Evolutionary conservation across 2,329 filamentous ascomycete genomes (phyloP).

Genomic region (Fusarium compactum): DNA sequence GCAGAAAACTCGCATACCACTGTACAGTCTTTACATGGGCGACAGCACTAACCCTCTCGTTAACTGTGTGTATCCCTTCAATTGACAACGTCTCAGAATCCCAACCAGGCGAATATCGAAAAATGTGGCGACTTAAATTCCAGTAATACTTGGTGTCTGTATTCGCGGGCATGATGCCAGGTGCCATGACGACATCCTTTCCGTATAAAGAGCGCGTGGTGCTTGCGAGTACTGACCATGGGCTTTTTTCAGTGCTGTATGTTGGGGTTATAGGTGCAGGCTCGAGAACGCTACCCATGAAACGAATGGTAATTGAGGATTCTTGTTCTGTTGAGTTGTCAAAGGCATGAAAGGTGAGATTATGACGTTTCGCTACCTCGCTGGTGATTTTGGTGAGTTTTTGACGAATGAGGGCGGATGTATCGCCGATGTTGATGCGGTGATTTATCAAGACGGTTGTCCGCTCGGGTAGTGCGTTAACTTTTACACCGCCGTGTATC

Average conservation of each 20-base stretch:
- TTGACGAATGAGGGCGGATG: background rate
- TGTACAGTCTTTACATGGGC: background rate
- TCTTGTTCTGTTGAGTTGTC: background rate
- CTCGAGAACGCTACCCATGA: background rate
- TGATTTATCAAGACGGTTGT: background rate
- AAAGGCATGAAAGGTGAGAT: background rate
- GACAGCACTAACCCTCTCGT: background rate
- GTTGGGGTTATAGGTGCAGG: background rate
- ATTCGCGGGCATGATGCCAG: background rate
- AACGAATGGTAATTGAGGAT: background rate
- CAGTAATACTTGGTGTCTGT: background rate
- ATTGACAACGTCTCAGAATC: background rate
- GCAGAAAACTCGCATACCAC: background rate
- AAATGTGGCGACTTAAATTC: background rate
- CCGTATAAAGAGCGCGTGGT: background rate
- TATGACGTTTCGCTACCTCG: background rate
- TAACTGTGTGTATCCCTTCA: background rate
- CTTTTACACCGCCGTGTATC: background rate
- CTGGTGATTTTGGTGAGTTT: background rate
- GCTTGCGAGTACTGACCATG: background rate
- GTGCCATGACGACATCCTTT: background rate
- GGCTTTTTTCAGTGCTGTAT: accelerated
- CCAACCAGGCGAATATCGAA: background rate
- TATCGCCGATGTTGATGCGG: background rate
- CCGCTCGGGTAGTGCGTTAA: background rate